Base-by-base conservation (phyloP, 768 basidiomycete species). In the Peribolospora baueri region DNA sequence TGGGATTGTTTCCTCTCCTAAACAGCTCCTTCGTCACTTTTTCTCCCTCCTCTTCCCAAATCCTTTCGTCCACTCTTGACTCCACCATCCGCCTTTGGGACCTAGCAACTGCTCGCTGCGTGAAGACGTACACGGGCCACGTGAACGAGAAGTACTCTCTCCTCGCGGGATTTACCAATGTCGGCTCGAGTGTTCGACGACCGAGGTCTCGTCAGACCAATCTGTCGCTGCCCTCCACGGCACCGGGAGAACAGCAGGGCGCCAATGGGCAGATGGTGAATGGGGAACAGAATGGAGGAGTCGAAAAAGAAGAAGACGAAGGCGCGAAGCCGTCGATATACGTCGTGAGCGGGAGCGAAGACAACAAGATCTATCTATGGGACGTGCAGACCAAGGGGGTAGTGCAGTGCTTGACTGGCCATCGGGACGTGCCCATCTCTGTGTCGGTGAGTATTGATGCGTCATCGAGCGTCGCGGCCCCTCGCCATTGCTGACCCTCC, bases 1-100 rank as follows among this genome's bases (percentile, higher is more conserved):
- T 53, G 53, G 51, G 47, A 49, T 56, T 46, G 55, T 63, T 52
- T 4, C 4, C 36, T 45, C 49, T 51, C 52, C 14, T 45, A 55
- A 46, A 49, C 60, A 86, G 86, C 58, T 86, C 86, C 11, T 80
- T 82, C 68, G 86, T 87, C 51, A 74, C 73, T 61, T 97, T 97
- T 68, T 84, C 90, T 25, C 87, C 86, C 0, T 95, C 93, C 66
- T 87, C 86, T 2, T 77, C 75, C 62, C 90, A 82, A 67, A 76
- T 97, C 37, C 74, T 98, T 46, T 82, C 81, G 4, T 80, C 85
- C 1, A 93, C 93, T 3, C 82, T 95, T 65, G 90, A 97, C 65
- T 91, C 86, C 5, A 87, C 84, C 0, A 79, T 97, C 57, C 78
- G 91, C 2, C 70, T 98, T 11, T 97, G 93, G 88, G 84, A 91